These are phyloP conservation scores for Apophysomyces ossiformis DNA, from an alignment of 371 early-diverging fungal species.

Conservation along the genomic window DNA sequence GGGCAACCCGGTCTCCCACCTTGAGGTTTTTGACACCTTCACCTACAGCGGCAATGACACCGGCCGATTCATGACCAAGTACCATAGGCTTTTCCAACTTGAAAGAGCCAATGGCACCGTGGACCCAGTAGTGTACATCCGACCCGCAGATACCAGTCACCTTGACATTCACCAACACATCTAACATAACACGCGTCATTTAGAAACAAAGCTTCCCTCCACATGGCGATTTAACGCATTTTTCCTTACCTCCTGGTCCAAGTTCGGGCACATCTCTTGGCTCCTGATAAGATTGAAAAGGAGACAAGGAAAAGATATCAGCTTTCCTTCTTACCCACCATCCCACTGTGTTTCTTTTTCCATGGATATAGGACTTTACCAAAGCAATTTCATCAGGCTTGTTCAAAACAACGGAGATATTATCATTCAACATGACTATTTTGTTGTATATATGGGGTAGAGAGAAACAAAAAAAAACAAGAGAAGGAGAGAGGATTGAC, in stretches of 20 bases:
- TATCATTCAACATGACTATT: constrained; percentile 1
- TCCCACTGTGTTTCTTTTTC: too few species aligned
- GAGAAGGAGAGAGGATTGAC: neutral
- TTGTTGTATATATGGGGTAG: too few species aligned
- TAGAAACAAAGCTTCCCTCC: neutral
- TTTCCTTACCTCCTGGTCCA: constrained; percentile 27
- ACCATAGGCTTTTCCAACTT: constrained; percentile 61
- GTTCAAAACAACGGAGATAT: constrained; percentile 12
- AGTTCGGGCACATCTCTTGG: constrained; percentile 33
- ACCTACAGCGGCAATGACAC: constrained; percentile 65
- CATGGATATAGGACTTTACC: neutral
- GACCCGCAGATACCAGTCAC: constrained; percentile 58
- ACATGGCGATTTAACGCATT: neutral
- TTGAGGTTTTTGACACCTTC: constrained; percentile 53
- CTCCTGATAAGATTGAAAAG: constrained; percentile 21
- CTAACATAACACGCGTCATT: constrained; percentile 14
- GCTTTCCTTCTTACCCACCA: too few species aligned
- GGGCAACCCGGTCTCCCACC: constrained; percentile 74
- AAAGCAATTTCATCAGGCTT: constrained; percentile 9
- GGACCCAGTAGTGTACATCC: constrained; percentile 57
- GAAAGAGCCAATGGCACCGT: constrained; percentile 54
- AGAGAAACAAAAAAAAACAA: neutral
- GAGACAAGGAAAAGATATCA: neutral
- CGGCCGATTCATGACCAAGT: constrained; percentile 83
- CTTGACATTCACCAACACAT: constrained; percentile 53